These are phyloP conservation scores for Trypanosoma theileri DNA, from an alignment of 208 protist genomes.

Conservation along the genomic window DNA sequence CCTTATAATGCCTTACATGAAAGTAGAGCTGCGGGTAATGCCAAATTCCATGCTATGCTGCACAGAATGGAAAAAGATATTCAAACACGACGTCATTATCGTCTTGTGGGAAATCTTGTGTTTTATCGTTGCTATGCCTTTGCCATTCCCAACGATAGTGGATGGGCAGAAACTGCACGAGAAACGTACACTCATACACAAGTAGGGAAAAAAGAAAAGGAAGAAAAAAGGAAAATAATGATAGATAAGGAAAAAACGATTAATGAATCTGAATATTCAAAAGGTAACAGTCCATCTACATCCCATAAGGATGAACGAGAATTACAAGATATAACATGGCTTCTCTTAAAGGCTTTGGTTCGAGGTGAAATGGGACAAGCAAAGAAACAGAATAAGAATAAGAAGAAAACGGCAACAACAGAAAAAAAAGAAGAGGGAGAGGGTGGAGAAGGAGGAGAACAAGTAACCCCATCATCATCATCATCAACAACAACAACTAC, in stretches of 20 bases:
- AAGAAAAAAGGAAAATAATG: neutral
- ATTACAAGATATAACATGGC: constrained; percentile 12
- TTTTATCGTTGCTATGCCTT: constrained; percentile 14
- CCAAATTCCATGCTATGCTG: too few relatives aligned
- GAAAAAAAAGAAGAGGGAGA: neutral
- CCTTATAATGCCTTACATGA: neutral
- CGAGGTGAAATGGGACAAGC: neutral
- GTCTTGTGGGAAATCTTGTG: constrained; percentile 20
- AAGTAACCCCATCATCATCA: too few relatives aligned
- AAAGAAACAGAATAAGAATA: neutral
- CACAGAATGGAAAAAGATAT: constrained; percentile 19
- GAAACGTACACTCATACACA: neutral
- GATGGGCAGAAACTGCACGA: constrained; percentile 8
- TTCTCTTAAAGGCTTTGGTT: constrained; percentile 10
- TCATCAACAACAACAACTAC: too few relatives aligned
- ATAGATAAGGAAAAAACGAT: neutral
- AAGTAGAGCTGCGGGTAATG: neutral
- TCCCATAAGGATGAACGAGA: too few relatives aligned
- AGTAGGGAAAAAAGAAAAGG: neutral
- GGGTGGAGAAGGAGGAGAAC: neutral
- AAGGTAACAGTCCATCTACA: too few relatives aligned
- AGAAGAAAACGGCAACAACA: neutral
- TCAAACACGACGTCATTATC: constrained; percentile 8
- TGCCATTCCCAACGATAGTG: constrained; percentile 10
- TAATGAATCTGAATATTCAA: neutral